Evolutionary conservation across 2,329 filamentous ascomycete genomes (phyloP).

Genomic region (Colletotrichum siamense): DNA sequence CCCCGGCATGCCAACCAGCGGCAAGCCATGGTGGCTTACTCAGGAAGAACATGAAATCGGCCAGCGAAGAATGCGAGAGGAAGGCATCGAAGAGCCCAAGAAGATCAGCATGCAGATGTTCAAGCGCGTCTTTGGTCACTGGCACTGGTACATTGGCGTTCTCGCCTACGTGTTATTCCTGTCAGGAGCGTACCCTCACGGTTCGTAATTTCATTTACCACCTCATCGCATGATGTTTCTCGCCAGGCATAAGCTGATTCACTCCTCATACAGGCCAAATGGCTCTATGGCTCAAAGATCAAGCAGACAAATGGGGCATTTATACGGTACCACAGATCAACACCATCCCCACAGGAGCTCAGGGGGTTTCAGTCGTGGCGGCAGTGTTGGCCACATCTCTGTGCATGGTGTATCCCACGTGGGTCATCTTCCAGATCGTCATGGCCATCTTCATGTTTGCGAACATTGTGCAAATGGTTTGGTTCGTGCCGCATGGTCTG

Average conservation of each 20-base stretch:
- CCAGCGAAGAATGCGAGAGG: constrained; percentile 31
- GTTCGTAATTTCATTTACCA: not conserved
- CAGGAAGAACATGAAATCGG: constrained; percentile 35
- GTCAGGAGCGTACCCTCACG: not conserved
- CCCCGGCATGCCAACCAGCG: constrained; percentile 43
- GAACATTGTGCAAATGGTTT: constrained; percentile 24
- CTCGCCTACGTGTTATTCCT: constrained; percentile 26
- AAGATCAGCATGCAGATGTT: constrained; percentile 28
- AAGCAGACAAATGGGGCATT: constrained; percentile 19
- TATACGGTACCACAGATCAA: constrained; percentile 27
- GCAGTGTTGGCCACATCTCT: constrained; percentile 31
- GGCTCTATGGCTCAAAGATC: constrained; percentile 25
- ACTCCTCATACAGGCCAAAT: constrained; percentile 3
- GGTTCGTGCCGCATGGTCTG: constrained; percentile 23
- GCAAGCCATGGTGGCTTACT: constrained; percentile 39
- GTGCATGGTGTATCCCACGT: constrained; percentile 38
- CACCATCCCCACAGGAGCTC: constrained; percentile 26
- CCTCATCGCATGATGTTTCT: rapidly evolving
- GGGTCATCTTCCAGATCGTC: constrained; percentile 31
- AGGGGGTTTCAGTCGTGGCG: constrained; percentile 31
- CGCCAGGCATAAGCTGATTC: not conserved
- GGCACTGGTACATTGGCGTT: constrained; percentile 30
- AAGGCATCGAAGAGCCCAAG: constrained; percentile 21
- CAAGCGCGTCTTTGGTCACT: constrained; percentile 27
- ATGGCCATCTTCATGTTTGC: constrained; percentile 23